Conservation (phyloP, 768 basidiomycete genomes). For the Omphalotus guepiniiformis region DNA sequence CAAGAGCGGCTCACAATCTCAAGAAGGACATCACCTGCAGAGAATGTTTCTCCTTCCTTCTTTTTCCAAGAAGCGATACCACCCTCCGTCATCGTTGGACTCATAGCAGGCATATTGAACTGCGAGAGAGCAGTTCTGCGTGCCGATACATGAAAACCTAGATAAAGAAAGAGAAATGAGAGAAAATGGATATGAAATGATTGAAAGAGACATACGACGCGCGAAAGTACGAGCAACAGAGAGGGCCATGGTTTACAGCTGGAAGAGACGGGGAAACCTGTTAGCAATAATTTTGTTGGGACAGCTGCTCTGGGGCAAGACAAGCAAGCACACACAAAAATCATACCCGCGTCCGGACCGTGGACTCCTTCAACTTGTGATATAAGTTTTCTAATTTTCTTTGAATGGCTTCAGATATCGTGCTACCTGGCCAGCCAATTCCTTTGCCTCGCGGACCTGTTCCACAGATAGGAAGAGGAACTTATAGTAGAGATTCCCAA, state of each 20-base stretch:
- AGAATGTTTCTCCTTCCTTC: slow-evolving; percentile 88
- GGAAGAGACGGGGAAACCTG: slow-evolving; percentile 17
- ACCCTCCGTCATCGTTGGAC: slow-evolving; percentile 99
- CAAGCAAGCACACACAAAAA: no score
- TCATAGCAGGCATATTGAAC: slow-evolving; percentile 98
- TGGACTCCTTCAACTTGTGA: neutral
- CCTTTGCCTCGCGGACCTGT: slow-evolving; percentile 47
- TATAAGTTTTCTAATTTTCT: neutral
- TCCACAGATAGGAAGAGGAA: slow-evolving; percentile 59
- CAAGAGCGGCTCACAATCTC: slow-evolving; percentile 69
- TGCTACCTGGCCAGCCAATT: slow-evolving; percentile 81
- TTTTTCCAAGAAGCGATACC: slow-evolving; percentile 98
- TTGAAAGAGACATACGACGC: slow-evolving; percentile 47
- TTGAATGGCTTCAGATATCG: slow-evolving; percentile 8
- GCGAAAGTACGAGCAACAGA: slow-evolving; percentile 61
- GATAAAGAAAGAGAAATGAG: neutral
- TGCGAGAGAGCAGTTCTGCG: slow-evolving; percentile 75
- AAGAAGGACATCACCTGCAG: slow-evolving; percentile 89
- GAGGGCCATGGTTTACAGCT: slow-evolving; percentile 46
- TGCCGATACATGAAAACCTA: slow-evolving; percentile 83
- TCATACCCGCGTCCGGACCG: neutral
- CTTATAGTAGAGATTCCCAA: slow-evolving; percentile 60
- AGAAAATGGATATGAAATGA: neutral
- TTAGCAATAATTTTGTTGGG: no score
- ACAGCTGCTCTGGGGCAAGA: no score